Conservation (phyloP, 139 green algal genomes). For the Chlorokybus atmophyticus region DNA sequence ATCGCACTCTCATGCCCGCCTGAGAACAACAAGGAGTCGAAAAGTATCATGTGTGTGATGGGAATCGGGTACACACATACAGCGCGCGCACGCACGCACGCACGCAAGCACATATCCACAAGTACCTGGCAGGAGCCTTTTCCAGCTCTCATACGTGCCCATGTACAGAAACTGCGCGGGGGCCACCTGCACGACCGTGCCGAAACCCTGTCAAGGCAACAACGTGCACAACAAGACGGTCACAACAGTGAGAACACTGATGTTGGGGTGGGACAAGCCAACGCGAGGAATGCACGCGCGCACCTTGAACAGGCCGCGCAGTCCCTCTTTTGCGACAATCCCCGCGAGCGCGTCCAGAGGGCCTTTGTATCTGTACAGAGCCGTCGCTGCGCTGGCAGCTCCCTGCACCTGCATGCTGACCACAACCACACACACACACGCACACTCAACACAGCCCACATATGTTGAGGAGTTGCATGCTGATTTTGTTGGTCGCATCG, state of each 20-base stretch:
- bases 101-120: too few relatives aligned
- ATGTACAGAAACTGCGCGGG: conserved; percentile 21
- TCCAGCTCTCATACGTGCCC: conserved; percentile 8
- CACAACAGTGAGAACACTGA: too few relatives aligned
- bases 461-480: too few relatives aligned
- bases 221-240: too few relatives aligned
- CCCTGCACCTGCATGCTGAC: not conserved
- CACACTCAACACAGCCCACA: conserved; percentile 8
- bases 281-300: not conserved
- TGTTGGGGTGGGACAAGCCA: too few relatives aligned
- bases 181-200: conserved; percentile 13
- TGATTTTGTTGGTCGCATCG: too few relatives aligned
- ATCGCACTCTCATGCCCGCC: conserved; percentile 1
- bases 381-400: not conserved
- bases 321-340: conserved; percentile 11
- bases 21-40: not conserved
- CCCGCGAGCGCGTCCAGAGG: conserved; percentile 9
- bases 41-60: too few relatives aligned
- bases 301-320: conserved; percentile 16
- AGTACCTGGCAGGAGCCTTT: conserved; percentile 12
- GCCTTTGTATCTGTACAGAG: conserved; percentile 6
- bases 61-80: too few relatives aligned
- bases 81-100: too few relatives aligned
- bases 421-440: conserved; percentile 2
- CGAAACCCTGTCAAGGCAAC: conserved; percentile 9